Evolutionary conservation across 768 basidiomycete genomes (phyloP).

Genomic region (Clitopilus passeckerianus): DNA sequence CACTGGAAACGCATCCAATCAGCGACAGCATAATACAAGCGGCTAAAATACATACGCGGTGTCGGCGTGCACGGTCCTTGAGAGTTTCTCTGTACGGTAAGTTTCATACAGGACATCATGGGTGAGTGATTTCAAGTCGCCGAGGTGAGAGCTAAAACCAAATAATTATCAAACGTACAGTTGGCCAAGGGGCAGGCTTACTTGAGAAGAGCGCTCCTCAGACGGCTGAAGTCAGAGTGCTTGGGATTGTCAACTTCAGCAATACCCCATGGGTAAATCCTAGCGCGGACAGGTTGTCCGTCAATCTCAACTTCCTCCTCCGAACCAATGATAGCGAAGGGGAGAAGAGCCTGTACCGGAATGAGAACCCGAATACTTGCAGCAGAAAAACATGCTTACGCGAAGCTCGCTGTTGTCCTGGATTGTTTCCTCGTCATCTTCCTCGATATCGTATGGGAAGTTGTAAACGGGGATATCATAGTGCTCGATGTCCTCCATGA

Average conservation of each 20-base stretch:
- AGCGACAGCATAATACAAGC: not conserved
- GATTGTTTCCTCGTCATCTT: conserved; percentile 98
- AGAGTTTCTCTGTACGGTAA: conserved; percentile 96
- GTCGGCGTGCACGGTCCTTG: conserved; percentile 80
- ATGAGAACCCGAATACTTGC: not conserved
- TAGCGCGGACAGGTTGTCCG: conserved; percentile 85
- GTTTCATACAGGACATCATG: conserved; percentile 95
- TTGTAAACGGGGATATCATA: conserved; percentile 99
- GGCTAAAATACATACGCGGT: conserved; percentile 46
- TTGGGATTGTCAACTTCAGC: conserved; percentile 99
- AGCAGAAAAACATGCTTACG: conserved; percentile 34
- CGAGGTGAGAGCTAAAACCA: conserved; percentile 75
- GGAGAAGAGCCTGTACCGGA: conserved; percentile 71
- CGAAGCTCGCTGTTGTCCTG: conserved; percentile 95
- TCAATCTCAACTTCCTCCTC: conserved; percentile 95
- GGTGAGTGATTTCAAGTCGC: conserved; percentile 90
- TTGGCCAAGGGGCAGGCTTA: conserved; percentile 26
- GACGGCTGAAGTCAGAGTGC: conserved; percentile 96
- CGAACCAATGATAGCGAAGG: conserved; percentile 95
- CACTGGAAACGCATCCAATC: conserved; percentile 36
- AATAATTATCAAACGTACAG: conserved; percentile 4
- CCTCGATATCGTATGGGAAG: conserved; percentile 98
- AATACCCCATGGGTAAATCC: conserved; percentile 98
- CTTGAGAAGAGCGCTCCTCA: conserved; percentile 90
- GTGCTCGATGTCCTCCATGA: conserved; percentile 99